These are phyloP conservation scores for Didymella sp. DNA, from an alignment of 2,329 filamentous ascomycete genomes.

Conservation along the genomic window DNA sequence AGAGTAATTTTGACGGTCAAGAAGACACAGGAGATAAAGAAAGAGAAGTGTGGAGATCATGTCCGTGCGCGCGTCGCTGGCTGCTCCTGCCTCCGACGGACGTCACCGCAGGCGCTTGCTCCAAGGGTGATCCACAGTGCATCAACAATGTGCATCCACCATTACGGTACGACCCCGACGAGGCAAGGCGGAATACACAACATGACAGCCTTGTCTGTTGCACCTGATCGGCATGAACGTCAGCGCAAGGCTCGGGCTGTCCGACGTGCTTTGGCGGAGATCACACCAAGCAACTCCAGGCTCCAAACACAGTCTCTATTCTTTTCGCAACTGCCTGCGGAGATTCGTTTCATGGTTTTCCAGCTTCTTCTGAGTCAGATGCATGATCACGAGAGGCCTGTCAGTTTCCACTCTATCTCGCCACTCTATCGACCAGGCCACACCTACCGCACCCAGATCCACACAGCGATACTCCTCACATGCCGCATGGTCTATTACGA, in stretches of 20 bases:
- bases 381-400: conserved; percentile 12
- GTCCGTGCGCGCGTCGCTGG: conserved; percentile 1
- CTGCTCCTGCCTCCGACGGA: conserved; percentile 3
- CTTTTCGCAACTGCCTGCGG: conserved; percentile 33
- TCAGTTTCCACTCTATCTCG: conserved; percentile 18
- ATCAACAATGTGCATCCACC: background rate
- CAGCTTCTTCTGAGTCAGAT: conserved; percentile 25
- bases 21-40: background rate
- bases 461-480: conserved; percentile 47
- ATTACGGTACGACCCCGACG: background rate
- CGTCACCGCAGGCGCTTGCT: too few relatives aligned
- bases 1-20: background rate
- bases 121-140: background rate
- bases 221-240: conserved; percentile 20
- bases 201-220: conserved; percentile 8
- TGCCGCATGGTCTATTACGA: conserved; percentile 52
- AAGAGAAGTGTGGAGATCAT: background rate
- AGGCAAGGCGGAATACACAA: background rate
- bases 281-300: conserved; percentile 28
- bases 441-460: conserved; percentile 34
- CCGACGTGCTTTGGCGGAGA: conserved; percentile 25
- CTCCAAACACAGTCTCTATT: conserved; percentile 32
- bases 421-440: conserved; percentile 35
- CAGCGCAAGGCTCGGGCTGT: conserved; percentile 24
- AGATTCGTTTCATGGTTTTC: conserved; percentile 32